Base-by-base conservation (phyloP, 306 rosid genomes). In the Oemleria cerasiformis region DNA sequence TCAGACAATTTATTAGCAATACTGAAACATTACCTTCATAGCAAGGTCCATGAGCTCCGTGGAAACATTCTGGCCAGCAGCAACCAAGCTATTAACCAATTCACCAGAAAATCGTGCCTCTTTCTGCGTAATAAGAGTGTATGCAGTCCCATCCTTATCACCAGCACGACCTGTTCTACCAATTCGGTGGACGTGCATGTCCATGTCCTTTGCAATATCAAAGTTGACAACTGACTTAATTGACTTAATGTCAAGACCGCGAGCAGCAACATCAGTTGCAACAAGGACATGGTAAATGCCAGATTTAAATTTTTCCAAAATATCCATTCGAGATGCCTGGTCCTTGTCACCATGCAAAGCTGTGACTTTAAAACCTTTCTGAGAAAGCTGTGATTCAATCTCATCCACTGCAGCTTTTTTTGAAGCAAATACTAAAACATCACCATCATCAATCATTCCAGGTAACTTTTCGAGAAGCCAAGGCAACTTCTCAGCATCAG, bases 151-250 rank as follows among this genome's bases (percentile, higher is more conserved):
- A 75, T 94, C 98, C 81, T 91, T 94, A 85, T 94, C 98, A 79
- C 98, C 98, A 54, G 98, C 98, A 77, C 98, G 97, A 23, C 98
- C 98, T 51, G 98, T 94, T 80, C 98, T 86, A 78, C 98, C 98
- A 81, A 94, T 91, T 57, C 98, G 97, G 88, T 94, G 98, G 40
- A 94, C 97, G 76, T 94, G 98, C 98, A 94, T 91, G 85, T 94
- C 98, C 98, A 94, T 91, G 78, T 94, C 99, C 78, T 84, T 94
- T 48, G 99, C 99, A 82, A 88, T 89, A 80, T 94, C 99, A 73
- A 94, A 89, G 86, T 94, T 94, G 41, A 94, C 97, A 59, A 94
- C 99, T 21, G 97, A 91, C 84, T 94, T 94, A 34, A 94, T 91
- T 54, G 99, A 94, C 80, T 94, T 94, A 72, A 94, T 94, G 71